Percentiles rank a stretch among this genome's conserved stretches.
These are phyloP conservation scores for Austroboletus olivaceoglutinosus DNA, from an alignment of 1,284 basidiomycete genomes.

Conservation along the genomic window DNA sequence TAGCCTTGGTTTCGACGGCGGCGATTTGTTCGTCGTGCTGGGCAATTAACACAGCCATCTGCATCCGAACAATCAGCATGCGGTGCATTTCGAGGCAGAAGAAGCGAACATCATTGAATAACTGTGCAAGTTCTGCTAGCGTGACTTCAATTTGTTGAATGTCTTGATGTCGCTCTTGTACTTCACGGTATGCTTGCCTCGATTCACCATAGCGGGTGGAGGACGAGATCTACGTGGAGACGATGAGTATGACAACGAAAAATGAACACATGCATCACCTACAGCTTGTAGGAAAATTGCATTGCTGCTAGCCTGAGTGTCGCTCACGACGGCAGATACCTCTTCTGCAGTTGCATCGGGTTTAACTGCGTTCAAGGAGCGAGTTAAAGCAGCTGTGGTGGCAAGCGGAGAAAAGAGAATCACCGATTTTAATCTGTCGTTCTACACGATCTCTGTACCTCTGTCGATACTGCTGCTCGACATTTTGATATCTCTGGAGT, in stretches of 20 bases:
- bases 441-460: slow-evolving; percentile 84
- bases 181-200: slow-evolving; percentile 82
- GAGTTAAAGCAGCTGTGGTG: neutral
- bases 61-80: slow-evolving; percentile 5
- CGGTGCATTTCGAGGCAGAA: neutral
- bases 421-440: slow-evolving; percentile 86
- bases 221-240: slow-evolving; percentile 48
- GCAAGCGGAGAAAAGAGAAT: slow-evolving; percentile 10
- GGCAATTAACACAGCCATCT: slow-evolving; percentile 79
- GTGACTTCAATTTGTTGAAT: slow-evolving; percentile 86
- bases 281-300: slow-evolving; percentile 91
- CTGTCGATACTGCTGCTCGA: slow-evolving; percentile 82
- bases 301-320: slow-evolving; percentile 52
- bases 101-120: slow-evolving; percentile 74
- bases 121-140: slow-evolving; percentile 81
- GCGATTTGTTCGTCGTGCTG: slow-evolving; percentile 78
- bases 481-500: slow-evolving; percentile 74
- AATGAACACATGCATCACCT: slow-evolving; percentile 25
- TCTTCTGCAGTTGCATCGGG: slow-evolving; percentile 87
- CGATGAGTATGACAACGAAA: neutral
- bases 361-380: slow-evolving; percentile 60
- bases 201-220: slow-evolving; percentile 86
- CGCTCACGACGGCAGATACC: slow-evolving; percentile 72
- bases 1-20: slow-evolving; percentile 61
- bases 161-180: slow-evolving; percentile 89